phyloP scores from a whole-genome alignment of 2,329 filamentous ascomycete species.

The Lasiodiplodia theobromae region DNA sequence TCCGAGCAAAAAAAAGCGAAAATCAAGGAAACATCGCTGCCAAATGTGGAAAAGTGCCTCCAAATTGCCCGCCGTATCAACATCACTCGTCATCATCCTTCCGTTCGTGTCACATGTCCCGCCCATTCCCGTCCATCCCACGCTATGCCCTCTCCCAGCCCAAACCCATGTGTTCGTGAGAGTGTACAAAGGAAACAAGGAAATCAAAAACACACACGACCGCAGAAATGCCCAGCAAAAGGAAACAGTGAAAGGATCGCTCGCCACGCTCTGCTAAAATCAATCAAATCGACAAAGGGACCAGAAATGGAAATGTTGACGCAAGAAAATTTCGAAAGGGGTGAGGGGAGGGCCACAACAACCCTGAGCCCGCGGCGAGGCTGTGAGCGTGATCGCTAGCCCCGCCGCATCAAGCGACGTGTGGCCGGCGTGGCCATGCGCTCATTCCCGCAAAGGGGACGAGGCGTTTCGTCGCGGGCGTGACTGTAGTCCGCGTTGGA shows the following conservation, averaged over 20 bases:
- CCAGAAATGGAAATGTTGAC: constrained; percentile 39
- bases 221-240: constrained; percentile 29
- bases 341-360: constrained; percentile 34
- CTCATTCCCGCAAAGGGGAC: constrained; percentile 15
- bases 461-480: constrained; percentile 15
- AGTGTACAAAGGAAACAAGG: constrained; percentile 30
- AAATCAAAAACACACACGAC: constrained; percentile 32
- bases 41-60: constrained; percentile 24
- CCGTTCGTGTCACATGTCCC: constrained; percentile 30
- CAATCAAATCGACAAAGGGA: constrained; percentile 35
- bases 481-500: constrained; percentile 13
- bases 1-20: constrained; percentile 38
- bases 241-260: constrained; percentile 40
- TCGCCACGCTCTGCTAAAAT: constrained; percentile 44
- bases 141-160: constrained; percentile 22
- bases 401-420: constrained; percentile 13
- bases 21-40: constrained; percentile 48
- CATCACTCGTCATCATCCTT: constrained; percentile 28
- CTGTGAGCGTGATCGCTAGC: constrained; percentile 9
- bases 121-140: constrained; percentile 20
- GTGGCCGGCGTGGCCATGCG: constrained; percentile 17
- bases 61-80: constrained; percentile 29
- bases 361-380: constrained; percentile 13
- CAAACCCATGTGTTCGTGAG: constrained; percentile 16
- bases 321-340: constrained; percentile 38